Evolutionary conservation across 176 grass and related monocot genomes (phyloP), one percentile per base, ranked within the genome.

Genomic region (Otatea glauca): DNA sequence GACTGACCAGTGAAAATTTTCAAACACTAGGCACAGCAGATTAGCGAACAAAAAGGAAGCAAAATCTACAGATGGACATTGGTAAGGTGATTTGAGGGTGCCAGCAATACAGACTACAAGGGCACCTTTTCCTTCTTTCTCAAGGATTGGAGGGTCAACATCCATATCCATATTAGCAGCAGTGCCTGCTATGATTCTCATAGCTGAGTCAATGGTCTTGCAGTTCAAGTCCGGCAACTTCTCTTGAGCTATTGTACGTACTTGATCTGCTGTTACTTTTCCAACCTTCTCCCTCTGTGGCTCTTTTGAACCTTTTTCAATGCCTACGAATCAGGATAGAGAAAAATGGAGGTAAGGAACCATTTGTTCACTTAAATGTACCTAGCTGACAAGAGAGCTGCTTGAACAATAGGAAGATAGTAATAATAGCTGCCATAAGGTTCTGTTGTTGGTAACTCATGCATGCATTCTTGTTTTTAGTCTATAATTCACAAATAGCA

Each of bases 81-180:
- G 21, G 43, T 83, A 39, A 34, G 71, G 42, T 15, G 65, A 65
- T 56, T 27, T 72, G 21, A 12, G 16, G 47, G 20, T 27, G 53
- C 43, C 44, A 62, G 48, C 10, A 65, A 80, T 74, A 79, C 75
- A 84, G 4, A 69, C 73, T 94, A 97, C 64, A 89, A 75, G 72
- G 89, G 3, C 65, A 86, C 89, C 73, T 93, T 97, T 53, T 90
- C 82, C 68, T 97, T 97, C 50, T 0, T 88, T 91, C 74, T 76
- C 78, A 60, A 97, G 88, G 37, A 97, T 88, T 43, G 95, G 89
- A 39, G 95, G 92, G 29, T 97, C 92, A 21, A 93, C 37, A 39
- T 91, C 91, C 50, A 97, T 97, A 65, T 92, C 95, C 95, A 97
- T 97, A 87, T 97, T 97, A 80, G 91, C 92, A 0, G 95, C 95